Evolutionary conservation across 768 basidiomycete species (phyloP).

Genomic region (Rhodocollybia butyracea): DNA sequence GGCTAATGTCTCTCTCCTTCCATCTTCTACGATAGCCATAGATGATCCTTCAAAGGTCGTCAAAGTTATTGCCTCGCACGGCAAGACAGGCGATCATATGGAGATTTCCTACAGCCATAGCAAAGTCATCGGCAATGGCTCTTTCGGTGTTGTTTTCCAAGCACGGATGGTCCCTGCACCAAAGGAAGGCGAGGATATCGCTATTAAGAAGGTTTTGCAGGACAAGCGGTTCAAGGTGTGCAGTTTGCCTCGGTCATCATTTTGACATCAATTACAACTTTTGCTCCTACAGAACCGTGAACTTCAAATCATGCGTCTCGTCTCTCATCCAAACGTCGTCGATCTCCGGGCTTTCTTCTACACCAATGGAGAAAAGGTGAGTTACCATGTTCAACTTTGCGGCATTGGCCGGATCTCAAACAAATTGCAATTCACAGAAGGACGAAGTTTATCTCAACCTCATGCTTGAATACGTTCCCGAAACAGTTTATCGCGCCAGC

Average conservation of each 20-base stretch:
- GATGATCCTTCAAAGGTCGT: conserved; percentile 97
- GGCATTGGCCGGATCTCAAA: neutral
- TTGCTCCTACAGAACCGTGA: conserved; percentile 80
- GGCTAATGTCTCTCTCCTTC: conserved; percentile 26
- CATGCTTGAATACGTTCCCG: conserved; percentile 98
- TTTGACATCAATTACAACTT: conserved; percentile 4
- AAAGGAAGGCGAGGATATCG: conserved; percentile 80
- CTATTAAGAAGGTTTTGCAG: conserved; percentile 99
- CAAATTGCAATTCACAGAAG: conserved; percentile 57
- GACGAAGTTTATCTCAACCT: conserved; percentile 99
- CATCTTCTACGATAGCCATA: conserved; percentile 49
- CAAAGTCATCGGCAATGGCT: conserved; percentile 98
- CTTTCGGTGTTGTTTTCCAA: conserved; percentile 98
- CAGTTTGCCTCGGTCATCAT: conserved; percentile 16
- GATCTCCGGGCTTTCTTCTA: conserved; percentile 99
- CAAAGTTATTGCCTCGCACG: conserved; percentile 92
- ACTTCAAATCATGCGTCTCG: conserved; percentile 97
- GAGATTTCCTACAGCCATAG: conserved; percentile 94
- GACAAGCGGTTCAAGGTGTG: conserved; percentile 99
- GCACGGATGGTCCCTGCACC: conserved; percentile 75
- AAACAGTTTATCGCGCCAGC: conserved; percentile 98
- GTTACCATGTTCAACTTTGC: conserved; percentile 16
- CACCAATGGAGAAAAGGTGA: conserved; percentile 97
- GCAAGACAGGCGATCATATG: conserved; percentile 85
- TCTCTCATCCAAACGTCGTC: conserved; percentile 96